Base-by-base conservation (phyloP, 1,284 basidiomycete genomes). In the Coniferiporia sulphurascens region DNA sequence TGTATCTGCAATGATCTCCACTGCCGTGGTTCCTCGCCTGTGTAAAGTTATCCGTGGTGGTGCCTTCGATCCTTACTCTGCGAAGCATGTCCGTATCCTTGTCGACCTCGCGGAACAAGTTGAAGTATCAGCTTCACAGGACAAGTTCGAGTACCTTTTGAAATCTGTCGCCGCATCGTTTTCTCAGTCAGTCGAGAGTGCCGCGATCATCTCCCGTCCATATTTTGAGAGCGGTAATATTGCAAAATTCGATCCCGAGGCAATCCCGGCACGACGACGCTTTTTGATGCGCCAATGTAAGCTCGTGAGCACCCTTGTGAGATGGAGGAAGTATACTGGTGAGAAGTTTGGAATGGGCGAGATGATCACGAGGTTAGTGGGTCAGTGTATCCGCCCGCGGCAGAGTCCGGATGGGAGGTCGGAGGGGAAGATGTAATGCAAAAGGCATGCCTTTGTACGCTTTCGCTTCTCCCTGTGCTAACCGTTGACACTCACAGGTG, bases 1-100 rank as follows among this genome's bases (percentile, higher is more conserved):
- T n/a, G 86, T 94, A 22, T 84, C 90, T 17, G 87, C 90, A 1
- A 92, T 96, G 85, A 83, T 96, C 27, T 86, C 89, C 10, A 92
- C 91, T 0, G 85, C 88, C 0, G 78, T 96, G 49, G 83, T 91
- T 22, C 93, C 95, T 2, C 78, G 87, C 45, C 69, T 97, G 6
- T 83, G 81, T 66, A 87, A 83, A 65, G 70, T 92, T 17, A 70
- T 95, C 22, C 81, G 89, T 66, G 76, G 78, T 21, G 92, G 91
- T 34, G 87, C 83, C 1, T 79, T 95, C 59, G 91, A 98, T 70
- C 86, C 89, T 0, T 94, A 91, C 71, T 95, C 91, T 1, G 75
- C 77, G n/a, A 74, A 68, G 44, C 82, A 90, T 69, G 79, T 89
- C 3, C 77, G 82, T 36, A 77, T 83, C 50, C 76, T 89, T 45